phyloP scores from a whole-genome alignment of 257 asterid genomes.

The Nicotiana sylvestris region DNA sequence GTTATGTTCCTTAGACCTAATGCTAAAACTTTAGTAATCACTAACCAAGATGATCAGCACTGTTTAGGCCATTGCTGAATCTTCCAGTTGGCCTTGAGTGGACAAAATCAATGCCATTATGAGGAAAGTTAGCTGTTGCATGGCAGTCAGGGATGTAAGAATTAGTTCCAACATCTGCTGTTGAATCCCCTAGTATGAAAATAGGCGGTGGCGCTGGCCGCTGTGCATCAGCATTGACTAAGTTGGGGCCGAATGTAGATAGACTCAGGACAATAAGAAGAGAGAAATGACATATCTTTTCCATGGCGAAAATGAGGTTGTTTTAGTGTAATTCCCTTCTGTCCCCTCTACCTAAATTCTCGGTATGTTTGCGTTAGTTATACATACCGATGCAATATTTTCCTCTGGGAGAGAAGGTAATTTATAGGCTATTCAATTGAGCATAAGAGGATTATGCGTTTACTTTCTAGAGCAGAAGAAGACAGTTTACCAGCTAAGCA shows the following conservation, averaged over 20 bases:
- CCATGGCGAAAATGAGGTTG: not conserved
- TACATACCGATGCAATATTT: not conserved
- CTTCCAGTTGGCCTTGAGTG: slow-evolving; percentile 58
- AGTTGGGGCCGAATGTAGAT: slow-evolving; percentile 15
- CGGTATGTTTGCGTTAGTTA: not conserved
- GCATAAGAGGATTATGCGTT: not conserved
- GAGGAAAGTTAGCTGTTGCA: slow-evolving; percentile 45
- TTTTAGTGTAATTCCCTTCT: not conserved
- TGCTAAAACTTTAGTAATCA: not conserved
- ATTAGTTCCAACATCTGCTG: slow-evolving; percentile 81
- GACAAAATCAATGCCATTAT: slow-evolving; percentile 63
- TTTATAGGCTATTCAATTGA: not conserved
- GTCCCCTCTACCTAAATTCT: not conserved
- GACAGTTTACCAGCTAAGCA: slow-evolving; percentile 19
- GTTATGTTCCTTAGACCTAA: not conserved
- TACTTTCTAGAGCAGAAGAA: slow-evolving; percentile 15
- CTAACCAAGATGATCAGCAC: slow-evolving; percentile 61
- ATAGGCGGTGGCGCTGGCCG: slow-evolving; percentile 30
- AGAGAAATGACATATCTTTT: not conserved
- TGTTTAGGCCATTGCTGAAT: slow-evolving; percentile 74
- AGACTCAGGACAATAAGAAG: not conserved
- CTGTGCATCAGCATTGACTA: slow-evolving; percentile 19
- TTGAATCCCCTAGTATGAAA: slow-evolving; percentile 67
- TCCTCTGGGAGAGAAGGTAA: not conserved
- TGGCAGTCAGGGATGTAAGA: slow-evolving; percentile 24